Evolutionary conservation across 192 early-diverging fungal species (phyloP), one percentile per base, ranked within the genome.

Genomic region (Phycomyces blakesleeanus): DNA sequence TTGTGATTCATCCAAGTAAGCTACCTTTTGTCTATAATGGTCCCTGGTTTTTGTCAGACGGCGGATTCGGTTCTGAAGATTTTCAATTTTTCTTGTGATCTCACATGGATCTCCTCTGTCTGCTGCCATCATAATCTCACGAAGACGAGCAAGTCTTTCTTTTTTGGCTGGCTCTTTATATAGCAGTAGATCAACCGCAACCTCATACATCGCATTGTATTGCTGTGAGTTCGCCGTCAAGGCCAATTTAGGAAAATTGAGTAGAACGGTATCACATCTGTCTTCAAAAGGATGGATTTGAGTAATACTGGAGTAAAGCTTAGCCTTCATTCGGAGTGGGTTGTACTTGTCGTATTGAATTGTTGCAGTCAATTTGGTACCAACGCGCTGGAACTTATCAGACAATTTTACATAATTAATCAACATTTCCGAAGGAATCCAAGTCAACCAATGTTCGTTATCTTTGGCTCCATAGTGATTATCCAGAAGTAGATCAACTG

Each of bases 151-250:
- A 51, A 79, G 74, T 15, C 90, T 81, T 39, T 88, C 86, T 24
- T 87, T 89, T 54, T 85, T 84, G 0, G 81, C 82, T 6, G 94
- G 91, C 63, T 94, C 94, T 21, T 84, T 85, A 61, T 93, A 96
- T 16, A 93, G 82, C 10, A 96, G 74, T 21, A 96, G 78, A 51
- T 93, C 90, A 0, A 78, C 82, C 21, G 91, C 86, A 15, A 90
- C 84, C 65, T 94, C 84, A 57, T 84, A 81, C 3, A 93, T 74
- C 1, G 85, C 75, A 34, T 80, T 78, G 72, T 88, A 94, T 77
- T 93, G 92, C 51, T 72, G 72, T 8, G 94, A 87, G 27, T 87
- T 91, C 20, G 85, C 88, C 7, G 84, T 87, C 20, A 93, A 76
- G 18, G 76, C 68, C 38, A 96, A 78, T 41, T 83, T 85, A 0